Conservation (phyloP, 75 land plant species). For the Cunninghamia lanceolata region DNA sequence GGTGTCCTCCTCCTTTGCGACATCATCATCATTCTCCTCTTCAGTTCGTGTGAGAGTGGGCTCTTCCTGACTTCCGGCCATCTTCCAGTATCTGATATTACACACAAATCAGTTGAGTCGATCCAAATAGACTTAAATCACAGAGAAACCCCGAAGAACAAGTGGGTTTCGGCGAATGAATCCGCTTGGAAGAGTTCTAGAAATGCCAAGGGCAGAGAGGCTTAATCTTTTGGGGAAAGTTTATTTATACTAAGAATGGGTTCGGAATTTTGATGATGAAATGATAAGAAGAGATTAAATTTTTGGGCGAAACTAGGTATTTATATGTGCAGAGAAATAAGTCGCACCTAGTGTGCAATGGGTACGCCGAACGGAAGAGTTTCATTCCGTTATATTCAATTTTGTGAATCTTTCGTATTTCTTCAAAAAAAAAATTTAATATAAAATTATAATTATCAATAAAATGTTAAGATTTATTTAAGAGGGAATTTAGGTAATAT, state of each 20-base stretch:
- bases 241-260: neutral
- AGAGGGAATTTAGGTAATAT: too few species aligned
- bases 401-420: too few species aligned
- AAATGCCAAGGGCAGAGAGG: neutral
- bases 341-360: too few species aligned
- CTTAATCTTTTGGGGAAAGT: neutral
- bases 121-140: neutral
- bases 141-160: neutral
- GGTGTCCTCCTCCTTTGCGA: constrained; percentile 75
- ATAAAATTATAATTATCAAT: too few species aligned
- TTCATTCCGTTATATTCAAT: too few species aligned
- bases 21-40: constrained; percentile 19
- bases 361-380: too few species aligned
- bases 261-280: neutral
- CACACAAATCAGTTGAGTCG: neutral
- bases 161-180: neutral
- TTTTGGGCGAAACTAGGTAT: too few species aligned
- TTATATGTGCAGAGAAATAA: too few species aligned
- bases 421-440: too few species aligned
- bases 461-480: too few species aligned
- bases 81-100: neutral
- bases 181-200: neutral
- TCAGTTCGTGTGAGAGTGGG: constrained; percentile 2
- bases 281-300: neutral
- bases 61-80: constrained; percentile 3